Percentiles rank a stretch among this genome's conserved stretches.
Evolutionary conservation across 148 eudicot species (phyloP).

Genomic region (Cornus controversa): DNA sequence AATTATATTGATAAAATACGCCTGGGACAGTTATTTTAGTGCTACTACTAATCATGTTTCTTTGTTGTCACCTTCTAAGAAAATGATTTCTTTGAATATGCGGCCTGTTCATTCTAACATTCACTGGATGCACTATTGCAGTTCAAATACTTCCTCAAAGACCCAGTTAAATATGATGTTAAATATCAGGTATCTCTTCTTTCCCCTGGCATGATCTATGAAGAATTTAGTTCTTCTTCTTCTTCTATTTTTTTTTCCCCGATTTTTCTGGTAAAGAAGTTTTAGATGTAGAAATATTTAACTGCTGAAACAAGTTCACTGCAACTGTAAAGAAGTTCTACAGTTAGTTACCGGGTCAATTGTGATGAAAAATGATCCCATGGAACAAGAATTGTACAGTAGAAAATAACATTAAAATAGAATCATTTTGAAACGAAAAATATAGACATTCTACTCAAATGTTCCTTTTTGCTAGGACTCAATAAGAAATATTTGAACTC

Average conservation of each 20-base stretch:
- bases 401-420: too few species aligned
- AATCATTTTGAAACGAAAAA: too few species aligned
- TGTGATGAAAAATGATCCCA: too few species aligned
- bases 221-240: too few species aligned
- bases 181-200: constrained; percentile 75
- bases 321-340: not conserved
- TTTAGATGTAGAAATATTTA: not conserved
- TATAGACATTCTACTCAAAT: too few species aligned
- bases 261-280: not conserved
- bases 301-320: not conserved
- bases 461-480: too few species aligned
- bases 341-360: too few species aligned
- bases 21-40: not conserved
- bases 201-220: not conserved
- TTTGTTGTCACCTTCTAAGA: not conserved
- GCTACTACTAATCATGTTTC: not conserved
- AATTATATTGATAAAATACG: not conserved
- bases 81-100: not conserved
- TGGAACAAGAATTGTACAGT: too few species aligned
- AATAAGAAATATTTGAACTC: too few species aligned
- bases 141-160: constrained; percentile 87
- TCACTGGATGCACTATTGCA: constrained; percentile 26
- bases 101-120: not conserved
- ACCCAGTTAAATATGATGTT: constrained; percentile 91
- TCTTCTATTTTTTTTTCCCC: not conserved